Evolutionary conservation across 116 monocot species (phyloP), one percentile per base, ranked within the genome.

Genomic region (Zostera marina): DNA sequence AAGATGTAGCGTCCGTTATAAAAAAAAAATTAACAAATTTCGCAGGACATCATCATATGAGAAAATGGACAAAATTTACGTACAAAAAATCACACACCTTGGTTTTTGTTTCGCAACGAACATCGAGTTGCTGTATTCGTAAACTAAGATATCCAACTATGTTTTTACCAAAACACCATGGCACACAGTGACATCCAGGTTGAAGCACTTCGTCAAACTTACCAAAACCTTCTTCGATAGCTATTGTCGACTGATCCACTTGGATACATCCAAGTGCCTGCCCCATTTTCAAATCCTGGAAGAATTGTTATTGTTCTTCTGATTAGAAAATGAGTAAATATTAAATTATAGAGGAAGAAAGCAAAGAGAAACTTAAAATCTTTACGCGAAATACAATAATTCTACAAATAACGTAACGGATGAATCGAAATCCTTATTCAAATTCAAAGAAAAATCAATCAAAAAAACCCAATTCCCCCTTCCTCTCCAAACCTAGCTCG

Each of bases 241-340:
- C 77, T 32, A 72, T 68, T 4, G 53, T 64, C 8, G 77, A 77
- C 64, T 72, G 77, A 24, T 72, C 72, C 14, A 77, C 77, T 63
- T 68, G 67, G 3, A 68, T 9, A 47, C 76, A 77, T 13, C 77
- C 16, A 16, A 42, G 42, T 8, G 43, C 43, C 42, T 60, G 59
- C 8, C 59, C 59, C 59, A 60, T 60, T 22, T 3, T 44, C 9
- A 9, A 16, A 43, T 56, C 14, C 32, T 56, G 40, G 23, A 49
- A 19, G 19, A 32, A 32, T 32, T 32, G n/a, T n/a, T n/a, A n/a
- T n/a, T n/a, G n/a, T n/a, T n/a, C 5, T 32, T 32, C 5, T 32
- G 32, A 5, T 3, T 0, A 32, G 0, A 3, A 32, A 32, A 32
- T 32, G 0, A 32, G 4, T 32, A 32, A 32, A 3, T 1, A 32